Evolutionary conservation across 1,284 basidiomycete species (phyloP).

Genomic region (Fistulinella cinereoalba): DNA sequence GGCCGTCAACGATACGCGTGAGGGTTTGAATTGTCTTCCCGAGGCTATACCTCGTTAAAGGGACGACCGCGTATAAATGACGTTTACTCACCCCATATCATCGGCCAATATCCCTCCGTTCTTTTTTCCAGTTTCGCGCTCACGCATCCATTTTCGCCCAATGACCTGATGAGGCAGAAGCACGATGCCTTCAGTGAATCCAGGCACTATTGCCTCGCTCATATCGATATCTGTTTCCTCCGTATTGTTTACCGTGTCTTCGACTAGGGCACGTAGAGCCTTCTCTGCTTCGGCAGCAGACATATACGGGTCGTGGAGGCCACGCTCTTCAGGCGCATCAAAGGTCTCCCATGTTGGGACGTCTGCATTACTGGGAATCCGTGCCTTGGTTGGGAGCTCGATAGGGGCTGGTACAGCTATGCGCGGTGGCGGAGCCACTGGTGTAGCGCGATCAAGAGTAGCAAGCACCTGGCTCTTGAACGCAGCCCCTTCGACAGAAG

Average conservation of each 20-base stretch:
- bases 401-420: constrained; percentile 27
- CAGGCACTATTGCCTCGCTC: constrained; percentile 66
- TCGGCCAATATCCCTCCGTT: constrained; percentile 89
- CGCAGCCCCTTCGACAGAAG: background rate
- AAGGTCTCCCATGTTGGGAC: constrained; percentile 28
- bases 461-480: constrained; percentile 22
- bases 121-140: constrained; percentile 77
- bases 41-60: constrained; percentile 47
- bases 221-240: constrained; percentile 56
- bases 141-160: constrained; percentile 85
- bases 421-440: constrained; percentile 12
- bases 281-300: constrained; percentile 58
- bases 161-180: constrained; percentile 87
- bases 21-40: constrained; percentile 95
- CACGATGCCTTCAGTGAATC: constrained; percentile 65
- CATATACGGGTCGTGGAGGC: constrained; percentile 38
- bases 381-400: constrained; percentile 25
- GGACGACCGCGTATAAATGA: background rate
- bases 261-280: constrained; percentile 60
- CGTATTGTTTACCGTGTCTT: constrained; percentile 39
- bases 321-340: constrained; percentile 33
- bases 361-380: constrained; percentile 3
- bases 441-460: constrained; percentile 24
- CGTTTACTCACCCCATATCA: constrained; percentile 72
- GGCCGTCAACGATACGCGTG: constrained; percentile 77